Conservation (phyloP, 2,329 filamentous ascomycete species). For the Exophiala phaeomuriformis region DNA sequence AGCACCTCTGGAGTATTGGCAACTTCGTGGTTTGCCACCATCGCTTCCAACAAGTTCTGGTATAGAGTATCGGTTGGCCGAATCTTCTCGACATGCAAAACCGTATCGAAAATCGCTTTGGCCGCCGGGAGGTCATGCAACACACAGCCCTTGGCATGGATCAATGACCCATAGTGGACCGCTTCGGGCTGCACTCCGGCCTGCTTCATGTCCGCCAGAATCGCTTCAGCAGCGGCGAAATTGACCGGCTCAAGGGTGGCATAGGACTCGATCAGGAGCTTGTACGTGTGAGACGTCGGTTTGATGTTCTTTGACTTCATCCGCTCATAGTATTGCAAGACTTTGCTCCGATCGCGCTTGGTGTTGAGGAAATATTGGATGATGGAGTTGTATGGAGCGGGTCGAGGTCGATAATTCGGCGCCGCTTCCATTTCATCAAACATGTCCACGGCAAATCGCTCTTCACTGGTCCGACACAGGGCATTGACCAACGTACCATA, state of each 20-base stretch:
- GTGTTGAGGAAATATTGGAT: slow-evolving; percentile 99
- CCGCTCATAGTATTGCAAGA: slow-evolving; percentile 86
- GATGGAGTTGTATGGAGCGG: slow-evolving; percentile 97
- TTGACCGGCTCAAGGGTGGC: slow-evolving; percentile 88
- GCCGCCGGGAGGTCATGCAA: slow-evolving; percentile 85
- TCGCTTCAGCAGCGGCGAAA: slow-evolving; percentile 76
- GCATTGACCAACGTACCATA: slow-evolving; percentile 98
- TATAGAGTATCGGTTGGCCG: slow-evolving; percentile 78
- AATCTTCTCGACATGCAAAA: slow-evolving; percentile 61
- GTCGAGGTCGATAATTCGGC: slow-evolving; percentile 96
- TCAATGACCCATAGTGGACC: slow-evolving; percentile 90
- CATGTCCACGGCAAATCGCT: slow-evolving; percentile 93
- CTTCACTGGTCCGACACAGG: slow-evolving; percentile 90
- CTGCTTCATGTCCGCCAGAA: slow-evolving; percentile 69
- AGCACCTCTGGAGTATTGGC: slow-evolving; percentile 67
- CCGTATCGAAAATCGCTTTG: slow-evolving; percentile 70
- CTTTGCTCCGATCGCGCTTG: slow-evolving; percentile 91
- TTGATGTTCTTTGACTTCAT: slow-evolving; percentile 83
- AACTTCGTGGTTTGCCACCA: slow-evolving; percentile 90
- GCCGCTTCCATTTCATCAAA: slow-evolving; percentile 99
- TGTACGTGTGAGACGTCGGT: slow-evolving; percentile 93
- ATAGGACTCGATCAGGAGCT: slow-evolving; percentile 90
- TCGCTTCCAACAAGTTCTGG: slow-evolving; percentile 92
- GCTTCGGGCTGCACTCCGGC: slow-evolving; percentile 74
- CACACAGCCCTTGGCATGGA: slow-evolving; percentile 92